Base-by-base conservation (phyloP, 345 rosid genomes). In the Euphorbia tirucalli region DNA sequence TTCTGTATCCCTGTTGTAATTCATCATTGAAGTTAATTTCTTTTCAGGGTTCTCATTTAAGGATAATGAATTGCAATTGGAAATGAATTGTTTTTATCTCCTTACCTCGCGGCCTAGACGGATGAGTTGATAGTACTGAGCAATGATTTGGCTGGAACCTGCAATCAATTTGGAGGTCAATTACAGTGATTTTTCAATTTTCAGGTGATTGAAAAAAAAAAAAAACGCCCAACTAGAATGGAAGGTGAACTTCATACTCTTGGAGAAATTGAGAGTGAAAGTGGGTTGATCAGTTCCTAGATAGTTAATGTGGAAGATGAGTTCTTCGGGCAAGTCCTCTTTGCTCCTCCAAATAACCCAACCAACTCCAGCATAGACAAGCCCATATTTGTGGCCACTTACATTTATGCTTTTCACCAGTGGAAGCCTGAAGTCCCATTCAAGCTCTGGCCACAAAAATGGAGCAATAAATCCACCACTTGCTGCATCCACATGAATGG, bases 381-480 rank as follows among this genome's bases (percentile, higher is more conserved):
- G 84, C 1, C 98, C 98, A 39, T 93, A 90, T 67, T 93, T 93
- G 71, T 93, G 98, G 24, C 97, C 97, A 72, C 98, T 93, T 6
- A 93, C 97, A 30, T 93, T 91, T 5, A 93, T 93, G 64, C 93
- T 89, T 85, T 88, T 93, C 76, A 93, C 97, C 46, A 93, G 78
- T 14, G 97, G 96, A 63, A 93, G 85, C 56, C 96, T 81, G 81
- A 93, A 91, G 77, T 93, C 98, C 98, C 98, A 93, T 72, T 89
- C 96, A 24, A 93, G 86, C 7, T 93, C 97, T 19, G 98, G 98
- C 63, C 88, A 91, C 35, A 93, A 68, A 65, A 93, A 93, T 1
- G 98, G 98, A n/a, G 97, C 98, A 41, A 91, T 91, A 44, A 93
- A 91, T 1, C 98, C 98, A 9, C 98, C 98, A 66, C 98, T 93